Conservation (phyloP, 116 monocot species). For the Posidonia oceanica region DNA sequence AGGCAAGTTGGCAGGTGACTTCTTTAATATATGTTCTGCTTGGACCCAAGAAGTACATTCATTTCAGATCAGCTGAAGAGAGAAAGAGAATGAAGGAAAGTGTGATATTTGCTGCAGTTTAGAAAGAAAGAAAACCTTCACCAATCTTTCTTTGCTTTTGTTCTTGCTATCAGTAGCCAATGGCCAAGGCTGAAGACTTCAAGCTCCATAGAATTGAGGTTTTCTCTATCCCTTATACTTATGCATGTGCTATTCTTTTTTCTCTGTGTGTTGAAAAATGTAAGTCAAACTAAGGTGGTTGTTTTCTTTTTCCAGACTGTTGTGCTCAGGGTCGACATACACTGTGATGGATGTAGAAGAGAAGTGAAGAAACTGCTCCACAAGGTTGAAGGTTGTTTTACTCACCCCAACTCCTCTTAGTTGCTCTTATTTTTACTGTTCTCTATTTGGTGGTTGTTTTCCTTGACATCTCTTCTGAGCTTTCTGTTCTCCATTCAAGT, state of each 20-base stretch:
- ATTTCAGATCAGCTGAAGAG: no score
- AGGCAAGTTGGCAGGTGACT: no score
- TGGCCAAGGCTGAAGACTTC: constrained; percentile 22
- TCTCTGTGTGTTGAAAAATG: neutral
- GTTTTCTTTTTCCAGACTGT: constrained; percentile 11
- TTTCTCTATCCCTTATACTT: neutral
- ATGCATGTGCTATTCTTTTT: neutral
- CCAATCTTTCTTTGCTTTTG: no score
- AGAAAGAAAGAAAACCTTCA: neutral
- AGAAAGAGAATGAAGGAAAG: neutral
- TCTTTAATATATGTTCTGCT: no score
- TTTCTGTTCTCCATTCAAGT: neutral
- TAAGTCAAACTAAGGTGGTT: neutral
- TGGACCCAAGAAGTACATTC: no score
- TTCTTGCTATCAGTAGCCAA: neutral
- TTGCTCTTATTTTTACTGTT: neutral
- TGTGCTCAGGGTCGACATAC: constrained; percentile 18
- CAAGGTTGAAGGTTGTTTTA: constrained; percentile 16
- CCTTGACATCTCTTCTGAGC: neutral
- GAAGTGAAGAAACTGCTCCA: constrained; percentile 17
- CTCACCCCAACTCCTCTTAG: neutral
- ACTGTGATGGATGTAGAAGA: constrained; percentile 22
- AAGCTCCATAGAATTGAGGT: constrained; percentile 25
- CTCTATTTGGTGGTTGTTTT: no score
- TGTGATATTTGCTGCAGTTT: neutral